Evolutionary conservation across 495 filamentous ascomycete genomes (phyloP).

Genomic region (Patellaria atrata): DNA sequence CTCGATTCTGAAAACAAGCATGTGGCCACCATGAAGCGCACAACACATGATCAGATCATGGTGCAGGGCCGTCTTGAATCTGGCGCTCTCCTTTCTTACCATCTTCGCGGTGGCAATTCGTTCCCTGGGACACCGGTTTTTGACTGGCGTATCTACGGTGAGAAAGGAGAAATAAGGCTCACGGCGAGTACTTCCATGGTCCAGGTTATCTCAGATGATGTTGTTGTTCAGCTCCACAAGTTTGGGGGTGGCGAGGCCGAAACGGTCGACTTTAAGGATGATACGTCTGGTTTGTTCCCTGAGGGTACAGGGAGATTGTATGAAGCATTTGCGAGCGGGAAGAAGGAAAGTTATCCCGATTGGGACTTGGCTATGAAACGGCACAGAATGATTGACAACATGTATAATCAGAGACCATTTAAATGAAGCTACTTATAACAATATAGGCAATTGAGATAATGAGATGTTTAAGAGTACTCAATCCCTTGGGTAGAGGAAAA

Average conservation of each 20-base stretch:
- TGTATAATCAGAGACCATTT: too few relatives aligned
- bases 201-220: slow-evolving; percentile 25
- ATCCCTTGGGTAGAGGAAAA: too few relatives aligned
- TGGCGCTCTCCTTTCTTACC: slow-evolving; percentile 28
- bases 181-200: slow-evolving; percentile 25
- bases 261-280: slow-evolving; percentile 30
- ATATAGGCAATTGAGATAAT: too few relatives aligned
- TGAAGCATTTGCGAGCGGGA: slow-evolving; percentile 31
- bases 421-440: too few relatives aligned
- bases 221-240: slow-evolving; percentile 32
- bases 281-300: slow-evolving; percentile 27
- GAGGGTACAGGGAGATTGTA: slow-evolving; percentile 37
- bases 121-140: slow-evolving; percentile 35
- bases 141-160: slow-evolving; percentile 40
- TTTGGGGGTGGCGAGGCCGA: slow-evolving; percentile 23
- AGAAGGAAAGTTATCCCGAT: slow-evolving; percentile 25
- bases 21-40: slow-evolving; percentile 24
- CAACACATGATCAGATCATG: slow-evolving; percentile 35
- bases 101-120: slow-evolving; percentile 35
- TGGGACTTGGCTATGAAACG: slow-evolving; percentile 32
- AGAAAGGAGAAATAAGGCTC: slow-evolving; percentile 40
- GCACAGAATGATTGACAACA: slow-evolving; percentile 24
- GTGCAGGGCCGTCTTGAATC: slow-evolving; percentile 32
- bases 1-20: slow-evolving; percentile 18
- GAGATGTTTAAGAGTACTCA: too few relatives aligned